Conservation (phyloP, 805 yeast species). For the Yarrowia sp. region DNA sequence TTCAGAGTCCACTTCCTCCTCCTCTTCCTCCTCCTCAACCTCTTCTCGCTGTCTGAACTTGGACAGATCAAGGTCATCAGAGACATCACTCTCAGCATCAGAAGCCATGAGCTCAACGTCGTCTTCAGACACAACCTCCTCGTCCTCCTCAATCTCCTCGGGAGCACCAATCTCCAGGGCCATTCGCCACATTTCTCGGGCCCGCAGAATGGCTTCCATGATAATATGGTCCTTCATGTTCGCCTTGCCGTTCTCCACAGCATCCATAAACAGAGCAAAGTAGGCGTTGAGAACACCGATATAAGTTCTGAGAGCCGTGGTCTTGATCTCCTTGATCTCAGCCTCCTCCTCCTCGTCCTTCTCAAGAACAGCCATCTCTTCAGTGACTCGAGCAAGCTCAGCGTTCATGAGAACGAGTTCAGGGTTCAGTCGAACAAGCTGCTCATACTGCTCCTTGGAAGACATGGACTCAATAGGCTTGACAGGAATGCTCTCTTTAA, state of each 20-base stretch:
- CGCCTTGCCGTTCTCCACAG: slow-evolving; percentile 52
- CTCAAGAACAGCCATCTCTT: slow-evolving; percentile 32
- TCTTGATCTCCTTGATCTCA: slow-evolving; percentile 45
- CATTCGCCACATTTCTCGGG: slow-evolving; percentile 88
- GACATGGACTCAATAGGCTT: slow-evolving; percentile 39
- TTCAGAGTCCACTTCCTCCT: slow-evolving; percentile 37
- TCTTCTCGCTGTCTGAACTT: slow-evolving; percentile 16
- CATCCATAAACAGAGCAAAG: slow-evolving; percentile 67
- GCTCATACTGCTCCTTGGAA: slow-evolving; percentile 46
- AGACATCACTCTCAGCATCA: slow-evolving; percentile 31
- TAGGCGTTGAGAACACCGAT: slow-evolving; percentile 75
- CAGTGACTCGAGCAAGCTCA: slow-evolving; percentile 52
- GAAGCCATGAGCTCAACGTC: slow-evolving; percentile 34
- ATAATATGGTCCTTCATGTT: slow-evolving; percentile 83
- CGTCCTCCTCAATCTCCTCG: slow-evolving; percentile 30
- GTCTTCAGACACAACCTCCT: slow-evolving; percentile 27
- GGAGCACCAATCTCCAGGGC: slow-evolving; percentile 54
- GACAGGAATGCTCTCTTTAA: slow-evolving; percentile 40
- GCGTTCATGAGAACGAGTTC: slow-evolving; percentile 75
- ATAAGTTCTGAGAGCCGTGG: slow-evolving; percentile 72
- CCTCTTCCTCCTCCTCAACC: slow-evolving; percentile 7
- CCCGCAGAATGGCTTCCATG: slow-evolving; percentile 78
- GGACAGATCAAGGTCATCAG: slow-evolving; percentile 28
- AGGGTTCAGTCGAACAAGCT: slow-evolving; percentile 65
- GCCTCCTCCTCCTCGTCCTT: slow-evolving; percentile 24